Conservation (phyloP, 148 eudicot genomes). For the Rhododendron simsii region DNA sequence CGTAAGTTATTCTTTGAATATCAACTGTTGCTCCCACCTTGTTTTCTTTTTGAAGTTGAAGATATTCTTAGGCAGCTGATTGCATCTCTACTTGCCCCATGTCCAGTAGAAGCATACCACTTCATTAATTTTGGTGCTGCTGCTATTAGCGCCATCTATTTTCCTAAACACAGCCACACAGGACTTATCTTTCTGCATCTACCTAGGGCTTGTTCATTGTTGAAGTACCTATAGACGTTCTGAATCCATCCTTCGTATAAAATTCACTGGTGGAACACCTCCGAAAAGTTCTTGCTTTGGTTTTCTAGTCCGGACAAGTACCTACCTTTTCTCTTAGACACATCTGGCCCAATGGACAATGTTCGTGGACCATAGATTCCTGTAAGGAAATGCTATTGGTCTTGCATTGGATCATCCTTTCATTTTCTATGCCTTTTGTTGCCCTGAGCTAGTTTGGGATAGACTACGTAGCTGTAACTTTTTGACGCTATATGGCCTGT, state of each 20-base stretch:
- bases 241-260: not conserved
- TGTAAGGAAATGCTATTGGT: not conserved
- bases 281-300: not conserved
- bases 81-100: not conserved
- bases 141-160: not conserved
- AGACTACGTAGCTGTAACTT: not conserved
- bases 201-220: not conserved
- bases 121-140: not conserved
- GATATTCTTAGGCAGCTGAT: not conserved
- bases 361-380: not conserved
- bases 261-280: not conserved
- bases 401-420: not conserved
- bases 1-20: slow-evolving; percentile 38
- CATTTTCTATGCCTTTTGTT: not conserved
- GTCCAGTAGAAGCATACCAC: not conserved
- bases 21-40: not conserved
- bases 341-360: not conserved
- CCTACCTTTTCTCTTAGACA: not conserved
- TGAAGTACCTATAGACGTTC: not conserved
- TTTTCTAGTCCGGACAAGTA: not conserved
- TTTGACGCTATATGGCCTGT: not conserved
- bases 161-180: not conserved
- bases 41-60: not conserved
- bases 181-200: not conserved
- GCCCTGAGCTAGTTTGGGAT: not conserved